A percentile compares a stretch with the other conserved stretches of the same genome.
Evolutionary conservation across 2,329 filamentous ascomycete species (phyloP).

Genomic region (Metarhizium guizhouense): DNA sequence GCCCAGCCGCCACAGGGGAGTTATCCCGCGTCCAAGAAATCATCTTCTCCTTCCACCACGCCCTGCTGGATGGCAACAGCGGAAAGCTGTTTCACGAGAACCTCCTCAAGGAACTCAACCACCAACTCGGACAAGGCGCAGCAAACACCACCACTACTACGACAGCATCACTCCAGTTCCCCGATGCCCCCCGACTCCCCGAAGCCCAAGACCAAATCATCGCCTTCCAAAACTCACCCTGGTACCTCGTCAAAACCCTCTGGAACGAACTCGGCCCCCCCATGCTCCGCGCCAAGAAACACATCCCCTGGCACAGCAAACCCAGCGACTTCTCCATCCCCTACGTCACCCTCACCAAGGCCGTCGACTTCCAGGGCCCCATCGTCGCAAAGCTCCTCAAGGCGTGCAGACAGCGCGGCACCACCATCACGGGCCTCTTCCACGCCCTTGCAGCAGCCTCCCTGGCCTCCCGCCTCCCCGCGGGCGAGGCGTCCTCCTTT

Average conservation of each 20-base stretch:
- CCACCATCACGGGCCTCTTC: slow-evolving; percentile 40
- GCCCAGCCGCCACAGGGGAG: slow-evolving; percentile 2
- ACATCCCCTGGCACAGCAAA: slow-evolving; percentile 29
- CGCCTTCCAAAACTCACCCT: slow-evolving; percentile 27
- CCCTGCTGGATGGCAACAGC: slow-evolving; percentile 41
- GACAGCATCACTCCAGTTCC: slow-evolving; percentile 21
- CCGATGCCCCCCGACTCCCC: slow-evolving; percentile 21
- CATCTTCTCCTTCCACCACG: slow-evolving; percentile 43
- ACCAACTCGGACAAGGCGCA: neutral
- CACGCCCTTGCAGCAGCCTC: slow-evolving; percentile 35
- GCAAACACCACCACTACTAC: neutral
- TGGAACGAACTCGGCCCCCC: slow-evolving; percentile 31
- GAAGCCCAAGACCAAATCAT: slow-evolving; percentile 32
- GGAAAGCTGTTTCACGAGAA: slow-evolving; percentile 39
- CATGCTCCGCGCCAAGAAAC: slow-evolving; percentile 22
- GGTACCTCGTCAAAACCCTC: slow-evolving; percentile 30
- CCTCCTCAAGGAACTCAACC: slow-evolving; percentile 34
- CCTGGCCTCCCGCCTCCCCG: slow-evolving; percentile 27
- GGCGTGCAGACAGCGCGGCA: slow-evolving; percentile 29
- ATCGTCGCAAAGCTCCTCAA: slow-evolving; percentile 24
- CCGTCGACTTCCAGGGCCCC: slow-evolving; percentile 24
- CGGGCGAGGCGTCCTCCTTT: slow-evolving; percentile 24
- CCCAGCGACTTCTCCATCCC: slow-evolving; percentile 25
- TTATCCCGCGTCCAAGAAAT: slow-evolving; percentile 25
- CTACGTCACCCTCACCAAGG: slow-evolving; percentile 25